Conservation (phyloP, 352 stramenopile species). For the Phytophthora kernoviae region DNA sequence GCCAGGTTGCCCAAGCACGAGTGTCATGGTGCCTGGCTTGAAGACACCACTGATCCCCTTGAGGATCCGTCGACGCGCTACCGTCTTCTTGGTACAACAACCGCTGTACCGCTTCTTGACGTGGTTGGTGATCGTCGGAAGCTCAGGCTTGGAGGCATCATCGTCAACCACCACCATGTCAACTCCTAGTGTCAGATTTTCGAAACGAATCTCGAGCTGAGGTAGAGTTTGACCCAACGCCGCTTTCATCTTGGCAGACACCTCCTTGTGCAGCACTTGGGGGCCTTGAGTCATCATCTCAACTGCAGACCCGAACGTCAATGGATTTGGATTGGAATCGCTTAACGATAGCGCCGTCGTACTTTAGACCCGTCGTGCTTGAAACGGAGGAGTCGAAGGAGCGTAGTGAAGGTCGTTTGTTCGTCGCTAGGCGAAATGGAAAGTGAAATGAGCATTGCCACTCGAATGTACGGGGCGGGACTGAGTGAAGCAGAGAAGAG, state of each 20-base stretch:
- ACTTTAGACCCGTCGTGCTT: not conserved
- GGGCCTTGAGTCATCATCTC: not conserved
- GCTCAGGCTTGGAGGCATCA: slow-evolving; percentile 16
- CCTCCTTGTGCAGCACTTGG: not conserved
- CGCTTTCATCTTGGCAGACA: slow-evolving; percentile 12
- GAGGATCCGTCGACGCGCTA: slow-evolving; percentile 18
- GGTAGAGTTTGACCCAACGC: slow-evolving; percentile 1
- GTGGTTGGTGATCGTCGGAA: slow-evolving; percentile 35
- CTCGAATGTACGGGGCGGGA: no score
- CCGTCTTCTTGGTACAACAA: slow-evolving; percentile 23
- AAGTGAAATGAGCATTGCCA: slow-evolving; percentile 1
- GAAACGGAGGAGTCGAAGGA: not conserved
- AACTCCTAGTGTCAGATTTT: slow-evolving; percentile 30
- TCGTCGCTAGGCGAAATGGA: slow-evolving; percentile 8
- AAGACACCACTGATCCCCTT: slow-evolving; percentile 32
- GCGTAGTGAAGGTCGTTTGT: not conserved
- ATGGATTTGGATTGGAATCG: not conserved
- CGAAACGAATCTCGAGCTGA: slow-evolving; percentile 27
- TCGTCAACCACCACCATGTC: slow-evolving; percentile 19
- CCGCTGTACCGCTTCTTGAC: slow-evolving; percentile 22
- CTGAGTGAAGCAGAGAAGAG: no score
- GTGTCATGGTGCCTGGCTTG: slow-evolving; percentile 31
- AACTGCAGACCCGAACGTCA: not conserved
- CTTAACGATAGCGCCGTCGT: not conserved
- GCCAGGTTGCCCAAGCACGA: slow-evolving; percentile 18